A percentile compares a stretch with the other conserved stretches of the same genome.
phyloP scores from a whole-genome alignment of 129 eudicot species.

The Scalesia atractyloides region DNA sequence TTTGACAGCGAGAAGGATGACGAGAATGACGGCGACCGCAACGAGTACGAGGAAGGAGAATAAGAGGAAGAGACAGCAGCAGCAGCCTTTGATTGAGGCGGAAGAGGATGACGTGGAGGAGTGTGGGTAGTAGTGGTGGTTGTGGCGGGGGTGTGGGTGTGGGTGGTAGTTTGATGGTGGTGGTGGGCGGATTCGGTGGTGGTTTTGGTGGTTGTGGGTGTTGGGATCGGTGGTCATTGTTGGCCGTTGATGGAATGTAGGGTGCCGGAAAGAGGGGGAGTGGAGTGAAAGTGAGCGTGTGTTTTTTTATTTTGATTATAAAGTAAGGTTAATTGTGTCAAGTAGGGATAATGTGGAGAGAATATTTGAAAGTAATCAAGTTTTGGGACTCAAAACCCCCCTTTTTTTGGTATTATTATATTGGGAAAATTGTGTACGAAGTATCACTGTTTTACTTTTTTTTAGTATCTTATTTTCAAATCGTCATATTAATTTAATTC shows the following conservation, averaged over 20 bases:
- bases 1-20: constrained; percentile 71
- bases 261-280: constrained; percentile 6
- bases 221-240: constrained; percentile 16
- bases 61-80: constrained; percentile 93
- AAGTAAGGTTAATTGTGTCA: background rate
- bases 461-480: too few relatives aligned
- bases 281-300: background rate
- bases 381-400: constrained; percentile 3
- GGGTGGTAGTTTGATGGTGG: constrained; percentile 10
- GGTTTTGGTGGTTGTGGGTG: constrained; percentile 17
- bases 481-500: too few relatives aligned
- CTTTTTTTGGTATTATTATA: background rate
- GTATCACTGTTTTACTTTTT: background rate
- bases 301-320: background rate
- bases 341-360: constrained; percentile 15
- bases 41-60: constrained; percentile 86
- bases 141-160: constrained; percentile 2
- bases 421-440: background rate
- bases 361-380: constrained; percentile 15
- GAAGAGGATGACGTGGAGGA: constrained; percentile 52
- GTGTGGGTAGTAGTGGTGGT: constrained; percentile 48
- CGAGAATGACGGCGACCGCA: constrained; percentile 70
- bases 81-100: constrained; percentile 90
- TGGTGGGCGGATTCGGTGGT: constrained; percentile 27
- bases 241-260: constrained; percentile 16